Evolutionary conservation across 1,139 yeast genomes (phyloP), one percentile per base, ranked within the genome.

Genomic region (Yamadazyma pseudoaaseri): DNA sequence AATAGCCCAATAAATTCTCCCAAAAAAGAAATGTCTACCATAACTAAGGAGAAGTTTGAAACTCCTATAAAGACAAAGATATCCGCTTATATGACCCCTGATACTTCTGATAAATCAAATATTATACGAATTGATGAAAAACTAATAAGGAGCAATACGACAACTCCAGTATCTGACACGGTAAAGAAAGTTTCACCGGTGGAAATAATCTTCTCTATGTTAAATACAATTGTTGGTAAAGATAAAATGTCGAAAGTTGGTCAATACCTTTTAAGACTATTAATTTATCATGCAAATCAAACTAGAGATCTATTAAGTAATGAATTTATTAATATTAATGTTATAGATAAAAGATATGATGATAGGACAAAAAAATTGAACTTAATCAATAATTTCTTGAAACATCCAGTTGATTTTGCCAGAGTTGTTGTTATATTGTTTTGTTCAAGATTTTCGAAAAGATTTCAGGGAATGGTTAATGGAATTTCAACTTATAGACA

Each of bases 231-330:
- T 17, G 69, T 76, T 2, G 90, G 90, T 22, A 83, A 82, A 52
- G 92, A 83, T 49, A 81, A 81, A 48, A 41, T 80, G 44, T 84
- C 86, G 22, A 83, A 83, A 48, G 63, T 78, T 4, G 64, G 78
- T 18, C 84, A 79, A 47, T 82, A 81, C 48, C 52, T 73, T 0
- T 55, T 83, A 33, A 69, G 83, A 39, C 54, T 82, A 20, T 51
- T 81, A 20, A 60, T 76, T 16, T 58, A 69, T 38, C 77, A 79
- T 49, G 66, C 81, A 7, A 49, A 60, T 5, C 61, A 62, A 30
- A 52, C 73, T 2, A 68, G 73, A 44, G 39, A 44, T 7, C 60
- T 53, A 38, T 51, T 68, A 33, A 60, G 70, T 38, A 70, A 66
- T 47, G 60, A 54, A 1, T 23, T 45, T 22, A 47, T 58, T 34